Percentiles rank a stretch among this genome's conserved stretches.
phyloP scores from a whole-genome alignment of 2,329 filamentous ascomycete genomes.

The Penicillium sp. region DNA sequence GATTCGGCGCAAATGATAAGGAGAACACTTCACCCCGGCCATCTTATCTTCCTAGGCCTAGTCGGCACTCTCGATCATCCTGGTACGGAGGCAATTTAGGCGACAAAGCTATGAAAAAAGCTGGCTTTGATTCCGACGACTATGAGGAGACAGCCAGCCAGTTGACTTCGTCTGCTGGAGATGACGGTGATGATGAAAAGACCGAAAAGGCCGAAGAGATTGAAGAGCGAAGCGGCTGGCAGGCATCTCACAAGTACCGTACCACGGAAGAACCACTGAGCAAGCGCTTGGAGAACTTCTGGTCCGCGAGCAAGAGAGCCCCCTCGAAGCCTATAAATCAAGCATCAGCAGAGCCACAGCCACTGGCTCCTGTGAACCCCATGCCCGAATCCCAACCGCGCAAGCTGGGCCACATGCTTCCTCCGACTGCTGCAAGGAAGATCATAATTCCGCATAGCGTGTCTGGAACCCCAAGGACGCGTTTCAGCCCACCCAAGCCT shows the following conservation, averaged over 20 bases:
- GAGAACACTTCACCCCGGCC: slow-evolving; percentile 20
- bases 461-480: slow-evolving; percentile 35
- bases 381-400: slow-evolving; percentile 20
- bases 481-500: slow-evolving; percentile 41
- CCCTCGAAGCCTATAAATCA: slow-evolving; percentile 21
- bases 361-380: slow-evolving; percentile 10
- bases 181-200: slow-evolving; percentile 27
- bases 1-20: slow-evolving; percentile 19
- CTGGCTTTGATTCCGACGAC: slow-evolving; percentile 37
- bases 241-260: slow-evolving; percentile 26
- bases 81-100: slow-evolving; percentile 33
- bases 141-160: slow-evolving; percentile 29
- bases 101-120: slow-evolving; percentile 33
- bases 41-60: slow-evolving; percentile 23
- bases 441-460: slow-evolving; percentile 33
- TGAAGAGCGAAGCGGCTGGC: slow-evolving; percentile 29
- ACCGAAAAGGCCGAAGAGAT: slow-evolving; percentile 21
- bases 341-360: slow-evolving; percentile 17
- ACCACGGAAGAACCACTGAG: slow-evolving; percentile 33
- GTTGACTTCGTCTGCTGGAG: slow-evolving; percentile 27
- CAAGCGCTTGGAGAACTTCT: slow-evolving; percentile 38
- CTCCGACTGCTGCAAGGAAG: slow-evolving; percentile 26
- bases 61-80: slow-evolving; percentile 26
- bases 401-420: slow-evolving; percentile 25
- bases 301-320: slow-evolving; percentile 32